Conservation (phyloP, 2,329 filamentous ascomycete species). For the Colletotrichum acutatum region DNA sequence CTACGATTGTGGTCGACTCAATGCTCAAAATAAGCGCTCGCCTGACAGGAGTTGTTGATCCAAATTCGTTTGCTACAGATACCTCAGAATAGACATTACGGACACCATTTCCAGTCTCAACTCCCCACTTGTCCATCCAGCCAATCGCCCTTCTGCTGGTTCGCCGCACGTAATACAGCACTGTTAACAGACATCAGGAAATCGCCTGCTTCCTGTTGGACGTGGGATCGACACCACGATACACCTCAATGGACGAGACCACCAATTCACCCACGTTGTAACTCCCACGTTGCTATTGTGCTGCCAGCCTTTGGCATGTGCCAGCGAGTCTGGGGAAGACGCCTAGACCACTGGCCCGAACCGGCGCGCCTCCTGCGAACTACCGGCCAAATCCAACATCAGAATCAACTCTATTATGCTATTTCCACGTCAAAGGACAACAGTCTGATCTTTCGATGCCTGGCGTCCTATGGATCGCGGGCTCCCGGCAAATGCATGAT, state of each 20-base stretch:
- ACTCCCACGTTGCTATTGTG: background rate
- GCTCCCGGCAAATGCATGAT: background rate
- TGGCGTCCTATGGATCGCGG: background rate
- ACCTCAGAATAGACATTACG: background rate
- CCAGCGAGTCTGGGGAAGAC: background rate
- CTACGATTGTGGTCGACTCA: too few species aligned
- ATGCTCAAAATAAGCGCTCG: too few species aligned
- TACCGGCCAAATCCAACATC: background rate
- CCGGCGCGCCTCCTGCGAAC: background rate
- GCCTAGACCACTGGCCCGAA: background rate
- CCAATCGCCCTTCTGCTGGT: constrained; percentile 2
- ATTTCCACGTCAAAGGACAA: background rate
- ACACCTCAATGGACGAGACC: background rate
- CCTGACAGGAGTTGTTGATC: background rate
- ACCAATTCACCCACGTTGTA: background rate
- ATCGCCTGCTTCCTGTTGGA: background rate
- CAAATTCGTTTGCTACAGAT: background rate
- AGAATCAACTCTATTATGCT: background rate
- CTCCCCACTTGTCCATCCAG: too few species aligned
- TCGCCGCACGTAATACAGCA: background rate
- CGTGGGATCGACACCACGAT: background rate
- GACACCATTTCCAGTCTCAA: too few species aligned
- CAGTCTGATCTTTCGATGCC: background rate
- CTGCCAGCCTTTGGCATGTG: background rate
- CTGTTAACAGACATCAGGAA: background rate